A percentile compares a stretch with the other conserved stretches of the same genome.
Evolutionary conservation across 2,329 filamentous ascomycete species (phyloP).

Genomic region (Cytospora leucostoma): DNA sequence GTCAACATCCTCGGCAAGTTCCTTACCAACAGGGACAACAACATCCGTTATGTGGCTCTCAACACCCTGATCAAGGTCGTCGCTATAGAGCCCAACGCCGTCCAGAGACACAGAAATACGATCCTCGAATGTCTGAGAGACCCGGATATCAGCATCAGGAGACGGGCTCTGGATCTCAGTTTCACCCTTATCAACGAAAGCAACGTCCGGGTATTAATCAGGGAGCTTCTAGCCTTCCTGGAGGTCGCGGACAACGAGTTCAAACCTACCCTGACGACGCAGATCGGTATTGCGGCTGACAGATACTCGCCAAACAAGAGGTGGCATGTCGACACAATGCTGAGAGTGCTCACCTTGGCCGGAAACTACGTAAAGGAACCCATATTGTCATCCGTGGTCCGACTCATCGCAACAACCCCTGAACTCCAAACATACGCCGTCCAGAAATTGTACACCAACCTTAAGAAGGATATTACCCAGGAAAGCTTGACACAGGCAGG

Average conservation of each 20-base stretch:
- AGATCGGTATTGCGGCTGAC: slow-evolving; percentile 96
- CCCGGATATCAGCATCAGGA: slow-evolving; percentile 95
- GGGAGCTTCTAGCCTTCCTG: slow-evolving; percentile 90
- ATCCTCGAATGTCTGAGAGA: slow-evolving; percentile 95
- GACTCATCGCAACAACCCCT: slow-evolving; percentile 89
- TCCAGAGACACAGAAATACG: slow-evolving; percentile 95
- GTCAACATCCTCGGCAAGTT: slow-evolving; percentile 99
- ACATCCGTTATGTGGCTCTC: slow-evolving; percentile 95
- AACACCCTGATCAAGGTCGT: slow-evolving; percentile 99
- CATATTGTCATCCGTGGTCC: slow-evolving; percentile 94
- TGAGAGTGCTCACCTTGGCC: slow-evolving; percentile 87
- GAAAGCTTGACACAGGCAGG: slow-evolving; percentile 92
- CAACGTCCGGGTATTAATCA: slow-evolving; percentile 90
- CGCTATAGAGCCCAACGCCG: slow-evolving; percentile 94
- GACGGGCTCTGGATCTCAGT: slow-evolving; percentile 93
- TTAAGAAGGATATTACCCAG: slow-evolving; percentile 97
- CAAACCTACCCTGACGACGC: slow-evolving; percentile 96
- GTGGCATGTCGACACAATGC: slow-evolving; percentile 98
- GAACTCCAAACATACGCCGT: slow-evolving; percentile 96
- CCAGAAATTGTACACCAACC: slow-evolving; percentile 85
- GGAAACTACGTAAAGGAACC: slow-evolving; percentile 98
- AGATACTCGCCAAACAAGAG: slow-evolving; percentile 94
- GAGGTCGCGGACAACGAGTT: slow-evolving; percentile 98
- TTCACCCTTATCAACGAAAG: slow-evolving; percentile 97
- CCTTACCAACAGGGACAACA: slow-evolving; percentile 97